A percentile compares a stretch with the other conserved stretches of the same genome.
These are phyloP conservation scores for Arachis stenosperma DNA, from an alignment of 306 rosid species.

Conservation along the genomic window DNA sequence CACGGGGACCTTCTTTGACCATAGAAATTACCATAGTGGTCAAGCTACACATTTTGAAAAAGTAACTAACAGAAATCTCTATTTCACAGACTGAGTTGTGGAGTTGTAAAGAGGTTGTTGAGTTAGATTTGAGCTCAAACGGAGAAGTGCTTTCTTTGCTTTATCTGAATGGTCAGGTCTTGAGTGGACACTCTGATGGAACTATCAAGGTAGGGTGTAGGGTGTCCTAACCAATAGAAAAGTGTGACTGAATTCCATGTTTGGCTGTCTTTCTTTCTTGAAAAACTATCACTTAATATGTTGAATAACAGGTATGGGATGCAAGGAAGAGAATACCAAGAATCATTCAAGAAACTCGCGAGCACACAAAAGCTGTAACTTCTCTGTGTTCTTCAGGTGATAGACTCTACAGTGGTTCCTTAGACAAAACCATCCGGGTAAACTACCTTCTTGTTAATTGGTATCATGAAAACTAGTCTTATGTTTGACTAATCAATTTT, in stretches of 20 bases:
- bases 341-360: constrained; percentile 79
- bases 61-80: constrained; percentile 30
- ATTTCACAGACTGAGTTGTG: constrained; percentile 72
- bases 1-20: too few species aligned
- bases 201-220: constrained; percentile 83
- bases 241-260: neutral
- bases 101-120: constrained; percentile 78
- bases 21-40: too few species aligned
- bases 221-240: constrained; percentile 30
- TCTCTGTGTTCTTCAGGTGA: constrained; percentile 68
- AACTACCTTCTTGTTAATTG: constrained; percentile 23
- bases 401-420: constrained; percentile 79
- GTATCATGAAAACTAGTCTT: constrained; percentile 20
- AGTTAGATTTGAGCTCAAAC: constrained; percentile 65
- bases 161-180: constrained; percentile 66
- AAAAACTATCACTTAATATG: constrained; percentile 25
- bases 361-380: constrained; percentile 86
- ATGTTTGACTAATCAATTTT: constrained; percentile 24
- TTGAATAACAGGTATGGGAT: constrained; percentile 79
- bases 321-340: constrained; percentile 63
- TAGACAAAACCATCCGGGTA: constrained; percentile 93
- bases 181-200: constrained; percentile 96
- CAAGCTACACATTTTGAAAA: neutral
- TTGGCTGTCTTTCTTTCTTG: constrained; percentile 12
- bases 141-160: constrained; percentile 81